Conservation (phyloP, 2,329 filamentous ascomycete species). For the Penicillium sp. region DNA sequence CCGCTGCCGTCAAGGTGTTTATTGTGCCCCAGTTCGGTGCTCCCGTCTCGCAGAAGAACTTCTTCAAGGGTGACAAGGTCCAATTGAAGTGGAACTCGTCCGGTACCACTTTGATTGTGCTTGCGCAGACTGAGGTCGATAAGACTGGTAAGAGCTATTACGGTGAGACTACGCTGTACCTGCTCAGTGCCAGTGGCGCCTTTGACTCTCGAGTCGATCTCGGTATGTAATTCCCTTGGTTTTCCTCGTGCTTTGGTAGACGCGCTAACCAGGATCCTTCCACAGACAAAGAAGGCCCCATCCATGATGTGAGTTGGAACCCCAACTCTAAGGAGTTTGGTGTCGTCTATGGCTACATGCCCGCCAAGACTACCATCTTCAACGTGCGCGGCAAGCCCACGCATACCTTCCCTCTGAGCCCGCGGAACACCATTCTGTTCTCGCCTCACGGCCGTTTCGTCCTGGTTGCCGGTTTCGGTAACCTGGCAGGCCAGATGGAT, state of each 20-base stretch:
- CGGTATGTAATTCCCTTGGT: slow-evolving; percentile 47
- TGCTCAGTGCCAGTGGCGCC: slow-evolving; percentile 85
- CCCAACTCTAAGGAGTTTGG: slow-evolving; percentile 97
- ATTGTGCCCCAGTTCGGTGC: slow-evolving; percentile 83
- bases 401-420: slow-evolving; percentile 82
- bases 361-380: slow-evolving; percentile 98
- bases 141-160: slow-evolving; percentile 99
- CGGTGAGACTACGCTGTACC: slow-evolving; percentile 94
- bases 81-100: slow-evolving; percentile 97
- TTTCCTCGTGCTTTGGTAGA: neutral
- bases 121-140: slow-evolving; percentile 97
- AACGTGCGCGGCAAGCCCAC: slow-evolving; percentile 81
- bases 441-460: slow-evolving; percentile 93
- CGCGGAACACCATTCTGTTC: slow-evolving; percentile 93
- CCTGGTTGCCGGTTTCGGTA: slow-evolving; percentile 93
- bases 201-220: slow-evolving; percentile 91
- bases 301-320: slow-evolving; percentile 98
- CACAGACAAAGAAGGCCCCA: slow-evolving; percentile 90
- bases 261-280: slow-evolving; percentile 14
- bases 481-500: slow-evolving; percentile 95
- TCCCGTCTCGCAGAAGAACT: slow-evolving; percentile 94
- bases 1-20: slow-evolving; percentile 90
- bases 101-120: slow-evolving; percentile 87
- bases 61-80: slow-evolving; percentile 99
- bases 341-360: slow-evolving; percentile 97